Base-by-base conservation (phyloP, 2,329 filamentous ascomycete genomes). In the Pyrenochaeta sp. region DNA sequence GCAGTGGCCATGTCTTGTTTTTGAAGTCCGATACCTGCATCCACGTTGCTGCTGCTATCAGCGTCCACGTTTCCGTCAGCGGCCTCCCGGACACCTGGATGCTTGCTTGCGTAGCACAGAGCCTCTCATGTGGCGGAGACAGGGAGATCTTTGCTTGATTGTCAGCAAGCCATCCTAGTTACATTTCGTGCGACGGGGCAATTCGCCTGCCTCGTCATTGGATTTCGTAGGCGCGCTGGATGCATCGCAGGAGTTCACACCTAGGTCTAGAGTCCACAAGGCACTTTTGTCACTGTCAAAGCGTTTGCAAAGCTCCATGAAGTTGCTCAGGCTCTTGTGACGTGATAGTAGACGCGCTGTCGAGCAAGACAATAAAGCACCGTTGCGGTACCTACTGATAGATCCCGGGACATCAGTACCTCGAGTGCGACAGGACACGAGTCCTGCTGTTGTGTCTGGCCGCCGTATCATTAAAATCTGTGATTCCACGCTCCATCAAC, bases 161-260 rank as follows among this genome's bases (percentile, higher is more conserved):
- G 49, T 47, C 55, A 51, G 49, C 59, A 53, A 53, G 49, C 56
- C 59, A 61, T 47, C 44, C 47, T 56, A 45, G 52, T 36, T 15
- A 27, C 4, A 36, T 30, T 39, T 36, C 42, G 43, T 45, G 50
- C 51, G 47, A 58, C 58, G 45, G 40, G 50, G 19, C 19, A 49
- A 34, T 49, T 55, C 49, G 34, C 58, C 39, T 54, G 48, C 55
- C 58, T 61, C 58, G 56, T 59, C 48, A 50, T 55, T 50, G n/a
- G 32, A 30, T 40, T 49, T 39, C 15, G 13, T 39, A 39, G 36
- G 36, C 36, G 36, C 36, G 13, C 36, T 39, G 36, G 13, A 39
- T 19, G 36, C 9, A 39, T 50, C 49, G 28, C 34, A 3, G 2
- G 8, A 15, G 10, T 57, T 45, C 50, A 27, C 44, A 40, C 36